A percentile compares a stretch with the other conserved stretches of the same genome.
phyloP scores from a whole-genome alignment of 2,329 filamentous ascomycete genomes.

The Hypoxylon sp. region DNA sequence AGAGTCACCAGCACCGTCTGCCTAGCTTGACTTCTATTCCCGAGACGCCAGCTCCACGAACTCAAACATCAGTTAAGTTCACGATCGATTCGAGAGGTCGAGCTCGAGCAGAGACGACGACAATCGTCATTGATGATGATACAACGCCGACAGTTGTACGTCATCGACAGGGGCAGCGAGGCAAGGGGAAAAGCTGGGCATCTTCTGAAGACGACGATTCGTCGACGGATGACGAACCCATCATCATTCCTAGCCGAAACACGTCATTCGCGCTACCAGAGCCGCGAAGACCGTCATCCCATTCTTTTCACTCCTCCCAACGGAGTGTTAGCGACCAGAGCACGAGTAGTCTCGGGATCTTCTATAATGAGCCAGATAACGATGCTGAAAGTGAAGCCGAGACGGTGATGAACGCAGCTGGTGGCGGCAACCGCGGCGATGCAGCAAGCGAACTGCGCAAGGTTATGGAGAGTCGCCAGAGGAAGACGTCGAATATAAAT shows the following conservation, averaged over 20 bases:
- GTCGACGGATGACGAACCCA: slow-evolving; percentile 75
- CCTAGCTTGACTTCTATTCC: slow-evolving; percentile 71
- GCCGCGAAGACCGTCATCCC: slow-evolving; percentile 62
- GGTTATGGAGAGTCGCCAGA: slow-evolving; percentile 67
- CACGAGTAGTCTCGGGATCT: slow-evolving; percentile 60
- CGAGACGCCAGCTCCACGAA: slow-evolving; percentile 63
- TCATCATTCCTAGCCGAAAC: slow-evolving; percentile 74
- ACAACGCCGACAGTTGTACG: slow-evolving; percentile 45
- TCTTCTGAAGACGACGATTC: slow-evolving; percentile 68
- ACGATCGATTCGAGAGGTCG: slow-evolving; percentile 74
- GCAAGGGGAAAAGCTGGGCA: slow-evolving; percentile 57
- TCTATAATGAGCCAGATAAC: slow-evolving; percentile 55
- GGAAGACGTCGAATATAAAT: slow-evolving; percentile 56
- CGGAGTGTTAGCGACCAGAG: slow-evolving; percentile 67
- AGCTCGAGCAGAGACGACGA: slow-evolving; percentile 68
- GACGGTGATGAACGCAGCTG: slow-evolving; percentile 66
- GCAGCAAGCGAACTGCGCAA: slow-evolving; percentile 73
- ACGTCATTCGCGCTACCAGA: slow-evolving; percentile 71
- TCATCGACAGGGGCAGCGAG: slow-evolving; percentile 41
- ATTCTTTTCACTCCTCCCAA: slow-evolving; percentile 63
- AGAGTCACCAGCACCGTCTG: slow-evolving; percentile 65
- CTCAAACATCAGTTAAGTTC: slow-evolving; percentile 72
- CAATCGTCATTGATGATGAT: slow-evolving; percentile 56
- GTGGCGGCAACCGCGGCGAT: slow-evolving; percentile 62
- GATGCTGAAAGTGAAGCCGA: slow-evolving; percentile 72